Percentiles rank a stretch among this genome's conserved stretches.
phyloP scores from a whole-genome alignment of 345 rosid species.

The Clarkia xantiana region DNA sequence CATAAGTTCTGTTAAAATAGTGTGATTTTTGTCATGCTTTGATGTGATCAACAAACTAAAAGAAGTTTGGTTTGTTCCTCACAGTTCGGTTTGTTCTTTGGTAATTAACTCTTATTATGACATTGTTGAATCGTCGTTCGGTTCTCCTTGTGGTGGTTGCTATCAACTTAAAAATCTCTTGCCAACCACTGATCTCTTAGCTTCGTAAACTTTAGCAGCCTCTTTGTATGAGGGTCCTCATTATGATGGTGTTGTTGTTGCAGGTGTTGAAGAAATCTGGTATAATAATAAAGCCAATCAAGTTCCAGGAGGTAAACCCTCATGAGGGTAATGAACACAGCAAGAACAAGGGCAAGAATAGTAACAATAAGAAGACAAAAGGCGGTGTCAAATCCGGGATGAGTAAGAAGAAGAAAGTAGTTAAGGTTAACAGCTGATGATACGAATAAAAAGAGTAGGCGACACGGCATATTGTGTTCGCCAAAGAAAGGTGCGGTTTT shows the following conservation, averaged over 20 bases:
- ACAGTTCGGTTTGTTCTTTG: too few relatives aligned
- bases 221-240: neutral
- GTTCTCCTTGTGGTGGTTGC: too few relatives aligned
- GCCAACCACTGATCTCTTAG: neutral
- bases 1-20: too few relatives aligned
- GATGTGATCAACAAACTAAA: too few relatives aligned
- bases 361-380: constrained; percentile 4
- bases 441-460: too few relatives aligned
- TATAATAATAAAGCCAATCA: constrained; percentile 60
- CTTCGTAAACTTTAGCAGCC: neutral
- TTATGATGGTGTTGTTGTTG: neutral
- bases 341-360: constrained; percentile 21
- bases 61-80: too few relatives aligned
- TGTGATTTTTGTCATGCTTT: too few relatives aligned
- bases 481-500: too few relatives aligned
- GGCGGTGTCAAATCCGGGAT: neutral
- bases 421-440: constrained; percentile 1
- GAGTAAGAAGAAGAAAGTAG: constrained; percentile 5
- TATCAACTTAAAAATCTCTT: too few relatives aligned
- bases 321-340: constrained; percentile 31
- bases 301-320: constrained; percentile 53
- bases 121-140: too few relatives aligned
- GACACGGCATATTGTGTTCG: too few relatives aligned
- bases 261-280: constrained; percentile 83
- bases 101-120: too few relatives aligned